Conservation (phyloP, 2,329 filamentous ascomycete genomes). For the Apiospora aurea region DNA sequence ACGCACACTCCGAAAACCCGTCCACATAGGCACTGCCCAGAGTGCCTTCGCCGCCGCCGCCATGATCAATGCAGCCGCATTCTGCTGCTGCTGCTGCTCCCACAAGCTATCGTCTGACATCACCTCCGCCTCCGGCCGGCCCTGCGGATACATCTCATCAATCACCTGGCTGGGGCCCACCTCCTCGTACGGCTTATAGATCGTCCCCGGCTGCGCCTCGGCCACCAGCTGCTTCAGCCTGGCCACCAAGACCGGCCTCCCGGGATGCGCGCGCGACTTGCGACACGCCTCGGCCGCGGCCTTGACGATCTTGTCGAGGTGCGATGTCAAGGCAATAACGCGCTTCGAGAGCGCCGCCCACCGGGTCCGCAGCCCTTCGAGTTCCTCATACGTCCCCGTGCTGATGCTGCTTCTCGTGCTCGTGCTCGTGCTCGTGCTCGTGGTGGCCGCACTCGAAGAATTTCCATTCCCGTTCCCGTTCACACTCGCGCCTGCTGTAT, state of each 20-base stretch:
- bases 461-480: no score
- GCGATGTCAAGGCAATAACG: background rate
- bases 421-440: background rate
- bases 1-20: background rate
- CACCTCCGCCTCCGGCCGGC: background rate
- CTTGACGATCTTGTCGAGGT: slow-evolving; percentile 1
- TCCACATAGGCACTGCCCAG: background rate
- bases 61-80: background rate
- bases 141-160: background rate
- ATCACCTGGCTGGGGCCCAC: background rate
- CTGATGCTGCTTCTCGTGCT: background rate
- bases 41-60: background rate
- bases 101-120: no score
- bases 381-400: background rate
- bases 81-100: background rate
- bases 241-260: background rate
- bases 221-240: slow-evolving; percentile 1
- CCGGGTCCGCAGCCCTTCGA: background rate
- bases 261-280: background rate
- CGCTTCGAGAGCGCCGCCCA: background rate
- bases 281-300: background rate
- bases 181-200: background rate
- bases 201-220: background rate
- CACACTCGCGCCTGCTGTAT: no score
- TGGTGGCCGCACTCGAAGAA: no score